Percentiles rank a stretch among this genome's conserved stretches.
Evolutionary conservation across 2,329 filamentous ascomycete species (phyloP).

Genomic region (Colletotrichum cuscutae): DNA sequence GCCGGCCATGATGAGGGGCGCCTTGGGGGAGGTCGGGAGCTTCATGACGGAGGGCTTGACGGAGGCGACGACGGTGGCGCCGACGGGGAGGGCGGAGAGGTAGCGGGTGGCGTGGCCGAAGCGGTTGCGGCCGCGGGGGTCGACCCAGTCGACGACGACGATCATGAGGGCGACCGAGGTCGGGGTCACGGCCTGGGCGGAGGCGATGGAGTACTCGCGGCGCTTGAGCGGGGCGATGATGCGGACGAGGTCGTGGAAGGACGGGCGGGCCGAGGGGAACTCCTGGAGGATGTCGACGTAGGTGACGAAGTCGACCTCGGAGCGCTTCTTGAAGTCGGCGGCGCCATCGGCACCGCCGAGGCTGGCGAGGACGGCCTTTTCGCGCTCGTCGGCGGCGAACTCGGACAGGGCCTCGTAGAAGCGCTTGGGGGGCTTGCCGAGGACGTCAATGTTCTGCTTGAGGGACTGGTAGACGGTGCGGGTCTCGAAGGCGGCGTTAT

Average conservation of each 20-base stretch:
- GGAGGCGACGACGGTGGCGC: constrained; percentile 85
- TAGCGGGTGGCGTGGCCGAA: constrained; percentile 95
- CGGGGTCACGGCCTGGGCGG: constrained; percentile 93
- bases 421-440: constrained; percentile 94
- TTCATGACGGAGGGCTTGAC: constrained; percentile 99
- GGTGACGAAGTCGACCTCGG: constrained; percentile 90
- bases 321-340: constrained; percentile 89
- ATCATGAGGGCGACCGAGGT: constrained; percentile 94
- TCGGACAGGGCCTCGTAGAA: constrained; percentile 95
- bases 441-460: constrained; percentile 93
- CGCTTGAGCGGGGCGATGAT: constrained; percentile 95
- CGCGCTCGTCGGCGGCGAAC: constrained; percentile 83
- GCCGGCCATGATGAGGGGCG: constrained; percentile 98
- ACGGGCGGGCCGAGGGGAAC: constrained; percentile 88
- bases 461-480: constrained; percentile 94
- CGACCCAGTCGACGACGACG: constrained; percentile 96
- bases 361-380: constrained; percentile 82
- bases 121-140: constrained; percentile 85
- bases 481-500: constrained; percentile 78
- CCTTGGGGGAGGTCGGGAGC: constrained; percentile 85
- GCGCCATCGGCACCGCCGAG: constrained; percentile 84
- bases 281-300: constrained; percentile 92
- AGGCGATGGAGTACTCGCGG: constrained; percentile 98
- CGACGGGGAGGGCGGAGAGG: constrained; percentile 79
- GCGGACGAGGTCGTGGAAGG: constrained; percentile 87